A percentile compares a stretch with the other conserved stretches of the same genome.
These are phyloP conservation scores for Clathrus columnatus DNA, from an alignment of 768 basidiomycete species.

Conservation along the genomic window DNA sequence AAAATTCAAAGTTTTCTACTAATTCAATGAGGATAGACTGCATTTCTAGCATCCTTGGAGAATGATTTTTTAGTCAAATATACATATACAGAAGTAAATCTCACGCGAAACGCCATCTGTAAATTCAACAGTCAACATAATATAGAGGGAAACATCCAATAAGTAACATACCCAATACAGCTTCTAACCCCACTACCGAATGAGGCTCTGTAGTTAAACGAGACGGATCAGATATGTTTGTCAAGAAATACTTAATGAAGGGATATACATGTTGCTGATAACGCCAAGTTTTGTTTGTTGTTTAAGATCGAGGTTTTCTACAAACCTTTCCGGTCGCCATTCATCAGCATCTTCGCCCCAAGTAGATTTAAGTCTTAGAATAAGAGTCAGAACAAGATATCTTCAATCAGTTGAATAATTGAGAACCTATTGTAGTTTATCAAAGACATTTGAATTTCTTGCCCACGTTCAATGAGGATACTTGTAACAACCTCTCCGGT, in stretches of 20 bases:
- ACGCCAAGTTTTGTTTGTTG: slow-evolving; percentile 16
- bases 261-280: slow-evolving; percentile 13
- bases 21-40: slow-evolving; percentile 28
- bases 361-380: slow-evolving; percentile 18
- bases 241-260: neutral
- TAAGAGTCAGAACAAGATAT: neutral
- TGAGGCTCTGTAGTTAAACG: neutral
- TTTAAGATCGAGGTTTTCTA: slow-evolving; percentile 13
- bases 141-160: neutral
- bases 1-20: slow-evolving; percentile 27
- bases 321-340: slow-evolving; percentile 23
- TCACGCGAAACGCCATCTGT: slow-evolving; percentile 25
- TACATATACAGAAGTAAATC: slow-evolving; percentile 6
- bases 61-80: too few relatives aligned
- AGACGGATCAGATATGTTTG: neutral
- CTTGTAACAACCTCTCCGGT: slow-evolving; percentile 16
- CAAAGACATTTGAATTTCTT: slow-evolving; percentile 11
- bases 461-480: slow-evolving; percentile 23
- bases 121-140: neutral
- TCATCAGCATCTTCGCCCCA: slow-evolving; percentile 25
- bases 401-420: neutral
- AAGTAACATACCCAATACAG: neutral
- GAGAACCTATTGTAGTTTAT: slow-evolving; percentile 24
- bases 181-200: slow-evolving; percentile 1
- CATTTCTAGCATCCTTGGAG: slow-evolving; percentile 22